Percentiles rank a stretch among this genome's conserved stretches.
phyloP scores from a whole-genome alignment of 1,284 basidiomycete genomes.

The Ceratobasidium sp. region DNA sequence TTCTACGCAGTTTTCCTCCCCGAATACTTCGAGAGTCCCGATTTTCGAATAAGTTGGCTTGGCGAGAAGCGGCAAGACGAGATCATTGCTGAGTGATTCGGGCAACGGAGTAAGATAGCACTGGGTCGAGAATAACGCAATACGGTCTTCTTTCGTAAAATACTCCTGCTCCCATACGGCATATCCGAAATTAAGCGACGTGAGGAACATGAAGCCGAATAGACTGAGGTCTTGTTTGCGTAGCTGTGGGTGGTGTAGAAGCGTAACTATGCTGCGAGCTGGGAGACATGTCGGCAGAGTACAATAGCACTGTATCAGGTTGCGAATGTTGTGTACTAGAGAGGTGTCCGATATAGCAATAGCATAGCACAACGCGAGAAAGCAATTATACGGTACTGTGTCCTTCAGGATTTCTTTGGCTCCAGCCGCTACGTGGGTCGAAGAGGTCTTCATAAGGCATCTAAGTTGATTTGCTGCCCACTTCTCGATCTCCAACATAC shows the following conservation, averaged over 20 bases:
- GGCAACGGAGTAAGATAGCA: slow-evolving; percentile 15
- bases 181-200: slow-evolving; percentile 1
- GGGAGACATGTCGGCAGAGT: not conserved
- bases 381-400: too few species aligned
- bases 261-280: not conserved
- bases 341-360: not conserved
- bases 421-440: not conserved
- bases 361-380: too few species aligned
- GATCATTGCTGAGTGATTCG: not conserved
- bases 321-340: not conserved
- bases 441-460: not conserved
- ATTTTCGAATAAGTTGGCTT: not conserved
- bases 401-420: too few species aligned
- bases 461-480: slow-evolving; percentile 12
- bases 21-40: not conserved
- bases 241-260: not conserved
- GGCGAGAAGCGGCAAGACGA: not conserved
- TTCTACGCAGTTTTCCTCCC: too few species aligned
- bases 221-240: not conserved
- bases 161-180: not conserved
- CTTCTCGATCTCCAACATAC: not conserved
- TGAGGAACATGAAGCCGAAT: slow-evolving; percentile 5
- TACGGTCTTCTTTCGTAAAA: slow-evolving; percentile 11
- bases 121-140: slow-evolving; percentile 17
- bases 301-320: not conserved